Evolutionary conservation across 2,329 filamentous ascomycete species (phyloP).

Genomic region (Dactylonectria estremocensis): DNA sequence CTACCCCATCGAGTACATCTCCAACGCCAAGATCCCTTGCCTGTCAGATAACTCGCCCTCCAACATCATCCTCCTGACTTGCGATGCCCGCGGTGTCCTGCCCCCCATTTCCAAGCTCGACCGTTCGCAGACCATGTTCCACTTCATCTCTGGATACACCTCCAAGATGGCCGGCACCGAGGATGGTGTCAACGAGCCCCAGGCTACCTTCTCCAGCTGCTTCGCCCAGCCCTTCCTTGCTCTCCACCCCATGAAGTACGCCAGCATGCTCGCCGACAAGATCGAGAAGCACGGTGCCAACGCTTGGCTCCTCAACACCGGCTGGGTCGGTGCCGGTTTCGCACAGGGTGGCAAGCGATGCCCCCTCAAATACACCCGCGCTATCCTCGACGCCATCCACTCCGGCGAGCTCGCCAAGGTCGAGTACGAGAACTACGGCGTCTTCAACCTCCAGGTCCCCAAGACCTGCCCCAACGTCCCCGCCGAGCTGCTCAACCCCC

Average conservation of each 20-base stretch:
- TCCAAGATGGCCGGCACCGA: conserved; percentile 99
- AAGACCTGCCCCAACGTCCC: conserved; percentile 92
- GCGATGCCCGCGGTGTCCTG: conserved; percentile 96
- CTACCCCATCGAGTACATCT: conserved; percentile 99
- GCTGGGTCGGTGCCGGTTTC: conserved; percentile 94
- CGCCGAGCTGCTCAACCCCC: conserved; percentile 92
- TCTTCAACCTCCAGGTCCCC: conserved; percentile 98
- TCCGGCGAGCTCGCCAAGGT: conserved; percentile 93
- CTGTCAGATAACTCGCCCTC: conserved; percentile 87
- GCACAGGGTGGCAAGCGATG: conserved; percentile 95
- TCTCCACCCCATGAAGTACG: conserved; percentile 99
- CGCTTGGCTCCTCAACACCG: conserved; percentile 98
- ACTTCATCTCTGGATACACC: conserved; percentile 99
- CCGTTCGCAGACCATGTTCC: conserved; percentile 98
- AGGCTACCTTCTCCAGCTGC: conserved; percentile 99
- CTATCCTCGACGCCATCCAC: conserved; percentile 98
- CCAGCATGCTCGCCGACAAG: conserved; percentile 98
- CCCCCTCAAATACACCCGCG: conserved; percentile 98
- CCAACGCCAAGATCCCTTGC: conserved; percentile 99
- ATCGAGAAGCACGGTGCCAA: conserved; percentile 95
- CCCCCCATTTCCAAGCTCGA: conserved; percentile 98
- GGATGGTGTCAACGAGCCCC: conserved; percentile 95
- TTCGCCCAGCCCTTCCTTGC: conserved; percentile 99
- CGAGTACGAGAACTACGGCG: conserved; percentile 94
- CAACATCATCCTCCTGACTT: conserved; percentile 99